Percentiles rank a stretch among this genome's conserved stretches.
phyloP scores from a whole-genome alignment of 2,329 filamentous ascomycete species.

The Pleoardoris graminearum region DNA sequence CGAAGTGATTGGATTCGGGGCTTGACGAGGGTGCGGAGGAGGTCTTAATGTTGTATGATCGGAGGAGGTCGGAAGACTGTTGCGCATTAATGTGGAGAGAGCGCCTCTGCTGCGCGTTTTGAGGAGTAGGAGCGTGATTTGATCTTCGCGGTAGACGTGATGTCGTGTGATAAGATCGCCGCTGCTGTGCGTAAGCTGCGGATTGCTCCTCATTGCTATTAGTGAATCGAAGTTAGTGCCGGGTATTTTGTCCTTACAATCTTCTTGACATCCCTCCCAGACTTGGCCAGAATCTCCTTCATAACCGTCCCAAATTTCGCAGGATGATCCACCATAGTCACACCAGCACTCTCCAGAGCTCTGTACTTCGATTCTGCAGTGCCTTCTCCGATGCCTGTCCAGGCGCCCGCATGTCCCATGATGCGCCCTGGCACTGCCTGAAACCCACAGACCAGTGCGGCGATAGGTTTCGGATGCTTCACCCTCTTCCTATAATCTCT shows the following conservation, averaged over 20 bases:
- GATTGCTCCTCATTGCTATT: slow-evolving; percentile 35
- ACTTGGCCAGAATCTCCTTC: slow-evolving; percentile 60
- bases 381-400: slow-evolving; percentile 67
- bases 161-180: slow-evolving; percentile 52
- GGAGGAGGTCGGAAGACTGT: slow-evolving; percentile 61
- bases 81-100: slow-evolving; percentile 59
- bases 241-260: slow-evolving; percentile 31
- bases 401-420: slow-evolving; percentile 82
- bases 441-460: slow-evolving; percentile 70
- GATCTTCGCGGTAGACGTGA: slow-evolving; percentile 23
- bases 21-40: slow-evolving; percentile 42
- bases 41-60: slow-evolving; percentile 54
- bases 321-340: slow-evolving; percentile 73
- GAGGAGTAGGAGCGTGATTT: slow-evolving; percentile 1
- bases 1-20: slow-evolving; percentile 49
- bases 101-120: slow-evolving; percentile 48
- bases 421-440: slow-evolving; percentile 65
- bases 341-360: slow-evolving; percentile 67
- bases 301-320: slow-evolving; percentile 72
- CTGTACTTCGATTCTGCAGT: slow-evolving; percentile 67
- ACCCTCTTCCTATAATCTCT: slow-evolving; percentile 63
- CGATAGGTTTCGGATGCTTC: slow-evolving; percentile 71
- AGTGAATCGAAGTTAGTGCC: neutral
- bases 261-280: slow-evolving; percentile 46
- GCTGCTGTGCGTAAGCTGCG: slow-evolving; percentile 49